A percentile compares a stretch with the other conserved stretches of the same genome.
phyloP scores from a whole-genome alignment of 2,329 filamentous ascomycete genomes.

The Aspergillus neotritici region DNA sequence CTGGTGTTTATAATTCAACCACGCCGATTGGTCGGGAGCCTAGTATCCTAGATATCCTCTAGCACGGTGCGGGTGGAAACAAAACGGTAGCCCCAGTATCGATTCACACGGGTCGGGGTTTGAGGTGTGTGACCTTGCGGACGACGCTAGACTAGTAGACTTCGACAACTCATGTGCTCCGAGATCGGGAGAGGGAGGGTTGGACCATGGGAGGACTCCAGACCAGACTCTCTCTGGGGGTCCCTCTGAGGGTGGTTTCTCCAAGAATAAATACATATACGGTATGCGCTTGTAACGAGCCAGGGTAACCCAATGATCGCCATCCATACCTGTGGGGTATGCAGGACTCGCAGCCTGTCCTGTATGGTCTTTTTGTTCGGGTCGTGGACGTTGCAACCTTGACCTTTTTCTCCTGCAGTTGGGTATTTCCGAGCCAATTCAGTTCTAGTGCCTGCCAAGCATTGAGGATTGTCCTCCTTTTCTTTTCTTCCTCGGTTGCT shows the following conservation, averaged over 20 bases:
- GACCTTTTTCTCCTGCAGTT: neutral
- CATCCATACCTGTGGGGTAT: too few relatives aligned
- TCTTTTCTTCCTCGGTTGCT: neutral
- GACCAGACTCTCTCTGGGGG: too few relatives aligned
- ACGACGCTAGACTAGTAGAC: too few relatives aligned
- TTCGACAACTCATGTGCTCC: too few relatives aligned
- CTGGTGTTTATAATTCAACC: conserved; percentile 6
- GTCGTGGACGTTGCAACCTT: neutral
- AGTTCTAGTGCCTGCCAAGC: conserved; percentile 1
- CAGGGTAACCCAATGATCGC: too few relatives aligned
- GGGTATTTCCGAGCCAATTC: too few relatives aligned
- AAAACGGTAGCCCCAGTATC: conserved; percentile 2
- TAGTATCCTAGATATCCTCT: conserved; percentile 2
- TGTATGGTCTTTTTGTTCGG: neutral
- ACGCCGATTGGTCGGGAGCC: conserved; percentile 15
- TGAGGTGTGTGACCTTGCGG: too few relatives aligned
- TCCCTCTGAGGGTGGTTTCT: neutral
- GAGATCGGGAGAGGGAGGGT: neutral
- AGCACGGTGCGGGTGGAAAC: conserved; percentile 2
- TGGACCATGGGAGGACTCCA: conserved; percentile 6
- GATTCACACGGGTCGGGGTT: too few relatives aligned
- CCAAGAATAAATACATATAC: neutral
- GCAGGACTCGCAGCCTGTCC: too few relatives aligned
- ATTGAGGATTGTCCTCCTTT: neutral
- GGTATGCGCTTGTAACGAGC: too few relatives aligned